Evolutionary conservation across 164 flowering plant species (phyloP), one percentile per base, ranked within the genome.

Genomic region (Stephania yunnanensis): DNA sequence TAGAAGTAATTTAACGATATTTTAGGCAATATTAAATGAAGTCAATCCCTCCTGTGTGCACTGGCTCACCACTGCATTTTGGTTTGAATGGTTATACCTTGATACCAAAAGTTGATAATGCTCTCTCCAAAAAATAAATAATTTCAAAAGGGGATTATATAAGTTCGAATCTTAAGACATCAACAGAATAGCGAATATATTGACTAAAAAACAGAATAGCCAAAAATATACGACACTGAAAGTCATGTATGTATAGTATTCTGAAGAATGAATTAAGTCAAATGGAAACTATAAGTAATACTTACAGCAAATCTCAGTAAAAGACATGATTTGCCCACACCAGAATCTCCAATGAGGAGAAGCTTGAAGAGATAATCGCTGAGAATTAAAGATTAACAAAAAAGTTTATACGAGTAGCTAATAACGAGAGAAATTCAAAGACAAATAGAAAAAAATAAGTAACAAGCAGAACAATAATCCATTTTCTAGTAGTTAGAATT

Each of bases 361-460:
- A 91, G 97, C 87, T 93, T 93, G 83, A 93, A 93, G 73, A 93
- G 85, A 79, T 93, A 93, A 78, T 93, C 97, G 74, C 97, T 93
- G 89, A 79, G 83, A 74, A 76, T 65, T 3, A 66, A 50, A 52
- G 25, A 53, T 31, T 11, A 52, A 53, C 48, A 12, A 13, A 53
- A 10, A 44, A 11, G 10, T 44, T 45, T 20, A 61, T 6, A 61
- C n/a, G 3, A 61, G 29, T 9, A 10, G 55, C 42, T 36, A 4
- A 36, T 36, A 2, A 36, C 42, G 42, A 36, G 42, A 10, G 55
- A 50, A 50, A 50, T 50, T 61, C 22, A 61, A 1, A 19, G 66
- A 19, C 20, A 8, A 61, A 61, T 20, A 20, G 25, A 61, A 25
- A 61, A 61, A 1, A 2, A 0, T 61, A 19, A 5, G 66, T 61